Evolutionary conservation across 306 rosid genomes (phyloP).

Genomic region (Rubus idaeus): DNA sequence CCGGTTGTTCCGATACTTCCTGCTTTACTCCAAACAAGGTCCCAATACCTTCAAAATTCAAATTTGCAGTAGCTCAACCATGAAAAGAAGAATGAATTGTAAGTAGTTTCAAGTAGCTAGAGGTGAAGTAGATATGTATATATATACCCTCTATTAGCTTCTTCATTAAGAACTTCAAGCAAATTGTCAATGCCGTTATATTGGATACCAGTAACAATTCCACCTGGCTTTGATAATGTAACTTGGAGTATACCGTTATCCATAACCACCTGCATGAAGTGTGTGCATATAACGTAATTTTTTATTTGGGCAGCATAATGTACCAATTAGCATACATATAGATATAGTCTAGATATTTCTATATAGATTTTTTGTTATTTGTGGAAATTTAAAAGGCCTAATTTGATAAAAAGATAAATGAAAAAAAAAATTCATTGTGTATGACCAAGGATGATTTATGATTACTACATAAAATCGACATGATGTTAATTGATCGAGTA

Average conservation of each 20-base stretch:
- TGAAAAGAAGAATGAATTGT: background rate
- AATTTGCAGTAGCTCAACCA: background rate
- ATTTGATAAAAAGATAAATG: background rate
- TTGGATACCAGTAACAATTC: slow-evolving; percentile 61
- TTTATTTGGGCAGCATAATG: too few relatives aligned
- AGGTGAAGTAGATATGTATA: background rate
- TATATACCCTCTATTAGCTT: slow-evolving; percentile 58
- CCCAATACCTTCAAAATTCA: slow-evolving; percentile 67
- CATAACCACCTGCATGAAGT: slow-evolving; percentile 60
- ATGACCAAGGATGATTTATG: background rate
- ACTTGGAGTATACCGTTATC: slow-evolving; percentile 75
- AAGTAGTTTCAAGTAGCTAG: background rate
- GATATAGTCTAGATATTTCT: too few relatives aligned
- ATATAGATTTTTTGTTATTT: background rate
- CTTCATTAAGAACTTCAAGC: slow-evolving; percentile 71
- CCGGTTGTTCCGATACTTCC: slow-evolving; percentile 54
- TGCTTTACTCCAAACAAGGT: slow-evolving; percentile 78
- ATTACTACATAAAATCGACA: background rate
- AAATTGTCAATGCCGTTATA: slow-evolving; percentile 64
- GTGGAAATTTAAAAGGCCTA: too few relatives aligned
- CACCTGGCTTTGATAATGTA: slow-evolving; percentile 70
- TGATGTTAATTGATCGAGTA: background rate
- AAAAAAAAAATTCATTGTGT: background rate
- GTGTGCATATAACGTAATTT: too few relatives aligned
- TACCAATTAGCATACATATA: too few relatives aligned